phyloP scores from a whole-genome alignment of 345 rosid genomes.

The Cardamine chenopodiifolia region DNA sequence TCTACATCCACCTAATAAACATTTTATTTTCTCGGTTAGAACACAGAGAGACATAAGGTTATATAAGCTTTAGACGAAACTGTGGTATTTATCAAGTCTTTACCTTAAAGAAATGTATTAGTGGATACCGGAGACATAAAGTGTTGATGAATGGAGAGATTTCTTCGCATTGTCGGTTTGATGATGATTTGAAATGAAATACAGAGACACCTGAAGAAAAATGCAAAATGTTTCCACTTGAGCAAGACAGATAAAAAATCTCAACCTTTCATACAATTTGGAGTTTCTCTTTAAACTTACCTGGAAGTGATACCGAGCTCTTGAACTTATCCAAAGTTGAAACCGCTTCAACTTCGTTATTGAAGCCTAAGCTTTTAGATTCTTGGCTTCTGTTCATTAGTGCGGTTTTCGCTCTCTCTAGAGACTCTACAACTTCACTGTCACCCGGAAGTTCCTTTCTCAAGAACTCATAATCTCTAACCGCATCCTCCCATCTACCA shows the following conservation, averaged over 20 bases:
- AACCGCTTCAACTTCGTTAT: conserved; percentile 65
- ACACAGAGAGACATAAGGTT: conserved; percentile 34
- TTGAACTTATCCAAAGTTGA: conserved; percentile 58
- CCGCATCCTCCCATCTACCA: conserved; percentile 80
- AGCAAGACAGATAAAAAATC: conserved; percentile 8
- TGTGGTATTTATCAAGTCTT: not conserved
- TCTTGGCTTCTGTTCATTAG: conserved; percentile 61
- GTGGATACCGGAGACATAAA: conserved; percentile 43
- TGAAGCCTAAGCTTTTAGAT: conserved; percentile 49
- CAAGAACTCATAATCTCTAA: conserved; percentile 78
- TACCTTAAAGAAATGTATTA: conserved; percentile 45
- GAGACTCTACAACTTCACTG: conserved; percentile 67
- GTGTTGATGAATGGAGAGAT: conserved; percentile 42
- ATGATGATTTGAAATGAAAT: conserved; percentile 39
- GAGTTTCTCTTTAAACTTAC: conserved; percentile 44
- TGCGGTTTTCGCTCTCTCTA: conserved; percentile 68
- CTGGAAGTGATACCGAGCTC: conserved; percentile 54
- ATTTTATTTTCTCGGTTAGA: conserved; percentile 4
- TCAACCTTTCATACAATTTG: not conserved
- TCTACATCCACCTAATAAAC: conserved; percentile 65
- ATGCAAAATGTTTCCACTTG: conserved; percentile 16
- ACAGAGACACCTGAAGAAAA: conserved; percentile 51
- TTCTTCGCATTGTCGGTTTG: conserved; percentile 42
- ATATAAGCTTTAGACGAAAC: not conserved
- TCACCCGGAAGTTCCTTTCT: conserved; percentile 82